Conservation (phyloP, 495 filamentous ascomycete species). For the Staphylotrichum tortipilum region DNA sequence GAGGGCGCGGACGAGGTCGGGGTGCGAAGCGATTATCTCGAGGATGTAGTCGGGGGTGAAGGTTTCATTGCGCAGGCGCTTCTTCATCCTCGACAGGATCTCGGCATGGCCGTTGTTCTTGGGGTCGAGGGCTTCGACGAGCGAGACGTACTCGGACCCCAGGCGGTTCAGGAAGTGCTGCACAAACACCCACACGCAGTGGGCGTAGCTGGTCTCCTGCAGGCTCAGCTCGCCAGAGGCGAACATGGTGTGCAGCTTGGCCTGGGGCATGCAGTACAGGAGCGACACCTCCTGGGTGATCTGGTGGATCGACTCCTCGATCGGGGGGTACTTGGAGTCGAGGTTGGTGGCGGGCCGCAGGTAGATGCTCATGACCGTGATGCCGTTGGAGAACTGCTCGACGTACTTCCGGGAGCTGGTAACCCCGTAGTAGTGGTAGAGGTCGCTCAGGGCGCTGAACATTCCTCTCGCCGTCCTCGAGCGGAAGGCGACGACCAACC, state of each 20-base stretch:
- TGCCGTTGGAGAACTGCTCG: constrained; percentile 97
- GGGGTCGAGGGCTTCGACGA: constrained; percentile 70
- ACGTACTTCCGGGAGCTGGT: constrained; percentile 96
- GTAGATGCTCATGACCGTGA: constrained; percentile 93
- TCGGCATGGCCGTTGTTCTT: constrained; percentile 73
- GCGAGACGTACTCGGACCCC: constrained; percentile 81
- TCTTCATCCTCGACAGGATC: constrained; percentile 91
- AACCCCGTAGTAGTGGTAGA: constrained; percentile 97
- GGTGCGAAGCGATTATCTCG: constrained; percentile 91
- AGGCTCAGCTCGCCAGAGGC: constrained; percentile 80
- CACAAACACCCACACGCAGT: constrained; percentile 95
- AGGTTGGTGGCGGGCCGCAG: constrained; percentile 59
- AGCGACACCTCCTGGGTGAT: constrained; percentile 98
- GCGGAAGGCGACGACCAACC: constrained; percentile 88
- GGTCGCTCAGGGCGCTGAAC: constrained; percentile 89
- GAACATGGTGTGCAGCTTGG: constrained; percentile 86
- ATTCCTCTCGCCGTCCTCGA: constrained; percentile 85
- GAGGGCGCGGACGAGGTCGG: constrained; percentile 74
- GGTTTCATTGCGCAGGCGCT: constrained; percentile 86
- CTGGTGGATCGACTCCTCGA: constrained; percentile 93
- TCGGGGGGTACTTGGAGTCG: constrained; percentile 43
- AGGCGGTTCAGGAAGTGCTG: constrained; percentile 95
- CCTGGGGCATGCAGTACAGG: constrained; percentile 95
- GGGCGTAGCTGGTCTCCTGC: constrained; percentile 94
- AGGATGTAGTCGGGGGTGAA: constrained; percentile 97